Percentiles rank a stretch among this genome's conserved stretches.
phyloP scores from a whole-genome alignment of 179 eudicot species.

The Beta macrorhiza region DNA sequence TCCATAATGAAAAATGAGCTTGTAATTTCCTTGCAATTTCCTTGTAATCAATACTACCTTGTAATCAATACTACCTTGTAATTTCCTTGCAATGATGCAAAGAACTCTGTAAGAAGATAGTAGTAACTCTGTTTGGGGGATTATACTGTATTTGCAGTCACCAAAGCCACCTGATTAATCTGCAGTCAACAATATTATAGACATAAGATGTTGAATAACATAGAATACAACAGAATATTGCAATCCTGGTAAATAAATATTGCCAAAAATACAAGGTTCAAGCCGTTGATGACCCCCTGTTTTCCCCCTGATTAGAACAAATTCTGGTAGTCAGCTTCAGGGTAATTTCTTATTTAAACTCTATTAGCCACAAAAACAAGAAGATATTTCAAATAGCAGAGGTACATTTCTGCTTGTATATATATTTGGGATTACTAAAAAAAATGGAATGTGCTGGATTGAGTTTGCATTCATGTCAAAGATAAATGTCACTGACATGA shows the following conservation, averaged over 20 bases:
- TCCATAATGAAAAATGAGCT: background rate
- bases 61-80: too few relatives aligned
- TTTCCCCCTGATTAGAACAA: background rate
- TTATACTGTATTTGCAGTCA: background rate
- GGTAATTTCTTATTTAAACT: background rate
- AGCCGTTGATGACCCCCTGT: background rate
- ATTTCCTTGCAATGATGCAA: background rate
- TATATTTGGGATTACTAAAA: background rate
- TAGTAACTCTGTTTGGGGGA: background rate
- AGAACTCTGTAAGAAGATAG: background rate
- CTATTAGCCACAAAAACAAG: background rate
- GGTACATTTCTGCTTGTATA: background rate
- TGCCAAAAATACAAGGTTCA: background rate
- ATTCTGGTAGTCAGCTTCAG: background rate
- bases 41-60: too few relatives aligned
- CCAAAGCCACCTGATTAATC: conserved; percentile 13
- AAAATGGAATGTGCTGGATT: background rate
- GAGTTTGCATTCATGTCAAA: background rate
- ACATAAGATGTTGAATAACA: background rate
- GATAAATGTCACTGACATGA: background rate
- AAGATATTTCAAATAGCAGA: background rate
- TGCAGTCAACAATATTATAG: background rate
- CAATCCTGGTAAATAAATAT: background rate
- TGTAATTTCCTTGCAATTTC: background rate
- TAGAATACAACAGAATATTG: background rate